phyloP scores from a whole-genome alignment of 441 rosid species.

The Corymbia calophylla region DNA sequence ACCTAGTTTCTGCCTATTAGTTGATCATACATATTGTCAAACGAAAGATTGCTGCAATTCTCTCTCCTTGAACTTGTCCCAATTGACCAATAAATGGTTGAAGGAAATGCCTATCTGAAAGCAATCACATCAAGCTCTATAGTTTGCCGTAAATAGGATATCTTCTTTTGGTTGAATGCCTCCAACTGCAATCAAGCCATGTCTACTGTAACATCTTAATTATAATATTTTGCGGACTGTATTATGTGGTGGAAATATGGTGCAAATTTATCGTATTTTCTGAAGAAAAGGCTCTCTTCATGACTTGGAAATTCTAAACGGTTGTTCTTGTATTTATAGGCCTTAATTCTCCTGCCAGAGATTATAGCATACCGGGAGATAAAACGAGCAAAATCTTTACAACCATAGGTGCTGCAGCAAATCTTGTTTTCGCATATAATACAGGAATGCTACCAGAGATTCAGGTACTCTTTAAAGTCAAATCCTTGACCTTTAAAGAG shows the following conservation, averaged over 20 bases:
- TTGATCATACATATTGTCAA: neutral
- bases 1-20: neutral
- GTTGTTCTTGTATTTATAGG: constrained; percentile 31
- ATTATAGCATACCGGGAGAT: constrained; percentile 61
- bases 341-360: constrained; percentile 52
- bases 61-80: neutral
- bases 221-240: neutral
- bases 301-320: neutral
- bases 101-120: neutral
- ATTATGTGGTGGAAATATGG: neutral
- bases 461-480: constrained; percentile 40
- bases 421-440: constrained; percentile 78
- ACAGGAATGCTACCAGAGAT: constrained; percentile 98
- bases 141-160: neutral
- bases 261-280: neutral
- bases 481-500: neutral
- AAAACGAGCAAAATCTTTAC: constrained; percentile 39
- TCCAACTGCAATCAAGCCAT: neutral
- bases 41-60: neutral
- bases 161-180: neutral
- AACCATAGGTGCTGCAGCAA: constrained; percentile 75
- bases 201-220: neutral
- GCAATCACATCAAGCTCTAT: neutral
- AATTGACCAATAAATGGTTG: neutral
- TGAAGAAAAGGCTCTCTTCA: neutral